A percentile compares a stretch with the other conserved stretches of the same genome.
Evolutionary conservation across 768 basidiomycete genomes (phyloP).

Genomic region (Lyophyllum shimeji): DNA sequence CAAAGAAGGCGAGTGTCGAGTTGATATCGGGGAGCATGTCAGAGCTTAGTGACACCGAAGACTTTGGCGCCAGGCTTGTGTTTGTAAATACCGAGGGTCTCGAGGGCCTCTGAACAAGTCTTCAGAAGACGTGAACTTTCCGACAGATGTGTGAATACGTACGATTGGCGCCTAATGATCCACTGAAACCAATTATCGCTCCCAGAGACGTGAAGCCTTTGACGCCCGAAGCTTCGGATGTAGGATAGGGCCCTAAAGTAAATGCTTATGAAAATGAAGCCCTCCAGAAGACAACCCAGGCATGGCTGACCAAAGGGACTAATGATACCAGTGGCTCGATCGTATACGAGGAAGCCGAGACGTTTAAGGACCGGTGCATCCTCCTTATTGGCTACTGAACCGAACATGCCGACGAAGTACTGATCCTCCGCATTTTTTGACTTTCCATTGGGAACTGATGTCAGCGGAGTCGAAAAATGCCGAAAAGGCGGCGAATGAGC

Average conservation of each 20-base stretch:
- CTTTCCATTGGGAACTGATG: neutral
- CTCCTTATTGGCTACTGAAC: neutral
- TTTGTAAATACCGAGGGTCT: neutral
- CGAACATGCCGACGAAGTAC: slow-evolving; percentile 9
- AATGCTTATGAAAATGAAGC: neutral
- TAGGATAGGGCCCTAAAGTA: neutral
- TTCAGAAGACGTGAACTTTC: neutral
- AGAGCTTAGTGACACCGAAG: neutral
- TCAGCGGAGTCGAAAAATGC: neutral
- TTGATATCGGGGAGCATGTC: neutral
- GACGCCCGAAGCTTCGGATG: neutral
- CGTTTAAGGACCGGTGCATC: neutral
- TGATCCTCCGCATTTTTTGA: neutral
- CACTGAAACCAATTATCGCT: slow-evolving; percentile 4
- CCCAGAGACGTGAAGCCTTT: slow-evolving; percentile 7
- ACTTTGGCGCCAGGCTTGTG: neutral
- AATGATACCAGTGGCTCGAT: neutral
- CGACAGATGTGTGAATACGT: neutral
- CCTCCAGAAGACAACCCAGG: neutral
- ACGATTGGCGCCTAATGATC: neutral
- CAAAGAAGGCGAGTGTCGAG: neutral
- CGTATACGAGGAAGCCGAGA: slow-evolving; percentile 6
- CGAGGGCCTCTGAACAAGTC: neutral
- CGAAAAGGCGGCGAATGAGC: neutral
- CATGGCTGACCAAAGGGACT: neutral